Evolutionary conservation across 176 grass and related monocot species (phyloP), one percentile per base, ranked within the genome.

Genomic region (Elymus sibiricus): DNA sequence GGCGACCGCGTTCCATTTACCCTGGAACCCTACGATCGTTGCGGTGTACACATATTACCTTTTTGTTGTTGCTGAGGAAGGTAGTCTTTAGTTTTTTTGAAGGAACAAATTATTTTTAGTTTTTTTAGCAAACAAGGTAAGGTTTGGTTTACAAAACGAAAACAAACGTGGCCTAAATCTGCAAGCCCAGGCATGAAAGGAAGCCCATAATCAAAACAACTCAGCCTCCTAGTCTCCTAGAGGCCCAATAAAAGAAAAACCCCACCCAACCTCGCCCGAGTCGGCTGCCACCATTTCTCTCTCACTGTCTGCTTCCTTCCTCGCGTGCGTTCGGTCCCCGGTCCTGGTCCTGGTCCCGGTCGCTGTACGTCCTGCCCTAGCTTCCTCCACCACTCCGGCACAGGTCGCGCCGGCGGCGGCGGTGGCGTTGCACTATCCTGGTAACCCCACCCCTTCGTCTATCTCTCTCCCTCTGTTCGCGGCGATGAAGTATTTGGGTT

Each of bases 261-360:
- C 72, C 43, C 72, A 74, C 24, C 29, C 66, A 69, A 75, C 72
- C 43, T 49, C 47, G 15, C 47, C 44, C 14, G 43, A 49, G 1
- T 75, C 43, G 43, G 43, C 43, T 75, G 43, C 77, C 40, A 74
- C 42, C 71, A 47, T 47, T 47, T 74, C 24, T 47, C 40, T 74
- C 24, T 38, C 11, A 34, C 19, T 9, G 15, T 28, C 16, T 27
- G 35, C 63, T 46, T 43, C 74, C 24, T 83, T 55, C 15, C 39
- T 74, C 39, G 70, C 71, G 71, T 74, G 42, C 70, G 39, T 44
- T n/a, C 70, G 39, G 70, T 46, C 70, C 49, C 49, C 70, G 70
- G 70, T 46, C 70, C 49, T 7, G 35, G 35, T 5, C 34, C 34
- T 5, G 37, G 14, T 15, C 38, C 60, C 35, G 25, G 2, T 11